Evolutionary conservation across 2,329 filamentous ascomycete genomes (phyloP).

Genomic region (Pleoardoris graminearum): DNA sequence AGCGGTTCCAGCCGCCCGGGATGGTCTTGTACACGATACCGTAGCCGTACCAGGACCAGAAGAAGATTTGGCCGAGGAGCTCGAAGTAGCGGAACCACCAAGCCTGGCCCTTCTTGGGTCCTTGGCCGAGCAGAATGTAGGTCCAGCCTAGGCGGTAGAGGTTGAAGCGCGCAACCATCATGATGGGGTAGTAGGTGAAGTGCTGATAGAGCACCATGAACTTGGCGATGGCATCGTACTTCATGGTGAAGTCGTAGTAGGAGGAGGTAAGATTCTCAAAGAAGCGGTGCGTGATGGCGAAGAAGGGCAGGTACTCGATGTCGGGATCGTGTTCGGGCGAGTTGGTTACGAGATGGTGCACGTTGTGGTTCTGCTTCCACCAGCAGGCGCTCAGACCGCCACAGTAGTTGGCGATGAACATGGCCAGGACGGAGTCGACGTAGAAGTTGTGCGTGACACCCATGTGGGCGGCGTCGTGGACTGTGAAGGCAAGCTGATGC

Average conservation of each 20-base stretch:
- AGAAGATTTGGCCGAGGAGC: conserved; percentile 64
- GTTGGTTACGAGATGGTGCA: conserved; percentile 96
- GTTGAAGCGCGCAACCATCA: conserved; percentile 72
- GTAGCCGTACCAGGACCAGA: conserved; percentile 71
- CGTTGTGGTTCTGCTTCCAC: conserved; percentile 98
- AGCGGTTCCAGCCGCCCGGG: conserved; percentile 60
- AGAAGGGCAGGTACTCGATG: conserved; percentile 75
- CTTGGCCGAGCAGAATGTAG: conserved; percentile 61
- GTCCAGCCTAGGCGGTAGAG: conserved; percentile 69
- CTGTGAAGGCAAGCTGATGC: conserved; percentile 93
- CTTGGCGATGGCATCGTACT: conserved; percentile 64
- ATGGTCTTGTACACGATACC: conserved; percentile 63
- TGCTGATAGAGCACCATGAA: conserved; percentile 64
- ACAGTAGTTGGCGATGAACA: conserved; percentile 85
- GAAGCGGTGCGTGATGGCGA: conserved; percentile 68
- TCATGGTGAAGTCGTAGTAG: conserved; percentile 68
- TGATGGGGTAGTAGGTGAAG: conserved; percentile 70
- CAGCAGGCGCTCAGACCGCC: conserved; percentile 90
- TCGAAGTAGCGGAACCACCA: conserved; percentile 71
- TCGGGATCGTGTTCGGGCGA: conserved; percentile 94
- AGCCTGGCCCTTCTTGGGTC: conserved; percentile 62
- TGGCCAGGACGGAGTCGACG: conserved; percentile 81
- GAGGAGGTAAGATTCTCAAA: conserved; percentile 65
- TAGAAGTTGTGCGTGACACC: conserved; percentile 92
- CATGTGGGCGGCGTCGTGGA: conserved; percentile 96